Evolutionary conservation across 192 early-diverging fungal genomes (phyloP), one percentile per base, ranked within the genome.

Genomic region (Coemansia asiatica): DNA sequence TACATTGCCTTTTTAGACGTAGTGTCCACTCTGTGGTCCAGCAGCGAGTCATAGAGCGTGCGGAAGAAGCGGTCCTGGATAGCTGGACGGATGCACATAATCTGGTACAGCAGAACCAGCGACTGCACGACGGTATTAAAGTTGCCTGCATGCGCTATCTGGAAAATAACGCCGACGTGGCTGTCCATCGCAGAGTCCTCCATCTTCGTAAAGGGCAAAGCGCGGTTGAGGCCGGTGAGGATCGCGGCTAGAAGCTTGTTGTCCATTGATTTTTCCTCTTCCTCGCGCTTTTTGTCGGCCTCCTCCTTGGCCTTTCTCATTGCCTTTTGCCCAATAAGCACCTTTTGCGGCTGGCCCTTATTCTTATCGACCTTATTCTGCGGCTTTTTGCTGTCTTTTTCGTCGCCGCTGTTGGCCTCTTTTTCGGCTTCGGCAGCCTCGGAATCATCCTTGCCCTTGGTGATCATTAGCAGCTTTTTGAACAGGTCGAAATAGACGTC

Each of bases 111-210:
- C 21, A 99, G 85, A 10, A 90, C 86, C 31, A 99, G 86, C 16
- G 97, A 91, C 78, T 98, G 97, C 60, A 99, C 90, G 18, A 91
- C 88, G 4, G 91, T 94, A 76, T 92, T 94, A 74, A 99, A 99
- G 31, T 89, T 93, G 47, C 89, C 89, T 10, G 89, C 85, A 67
- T 97, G 94, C 19, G 90, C 89, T 46, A 99, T 88, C 26, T 87
- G 89, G 88, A 97, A 98, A 27, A 99, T 81, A n/a, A 90, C 88
- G 58, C 93, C 86, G 71, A 96, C 86, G 69, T 97, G 90, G 48
- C 85, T 81, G 47, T 94, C 85, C 69, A 92, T 91, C 79, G 86
- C 81, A 19, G 81, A 73, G 70, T 94, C 90, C 6, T 91, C 89
- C 25, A 97, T 81, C 67, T 93, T 87, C 25, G 92, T 81, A 63